phyloP scores from a whole-genome alignment of 176 grass and related monocot species.

The Aegilops longissima region DNA sequence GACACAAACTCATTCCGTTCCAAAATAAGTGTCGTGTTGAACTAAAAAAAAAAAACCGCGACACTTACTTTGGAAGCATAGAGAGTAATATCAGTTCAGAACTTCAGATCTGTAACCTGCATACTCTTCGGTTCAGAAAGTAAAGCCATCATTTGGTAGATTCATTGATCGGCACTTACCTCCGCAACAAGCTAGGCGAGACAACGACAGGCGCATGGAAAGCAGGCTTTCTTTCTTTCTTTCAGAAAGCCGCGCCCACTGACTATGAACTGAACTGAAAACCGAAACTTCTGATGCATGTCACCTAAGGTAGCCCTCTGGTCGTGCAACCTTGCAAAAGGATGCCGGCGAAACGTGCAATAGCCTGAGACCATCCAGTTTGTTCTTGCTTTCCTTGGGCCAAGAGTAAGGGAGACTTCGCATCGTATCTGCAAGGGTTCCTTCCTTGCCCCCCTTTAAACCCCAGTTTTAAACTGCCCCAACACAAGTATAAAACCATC shows the following conservation, averaged over 20 bases:
- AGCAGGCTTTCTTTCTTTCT: background rate
- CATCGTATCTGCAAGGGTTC: conserved; percentile 57
- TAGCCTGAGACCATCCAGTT: conserved; percentile 39
- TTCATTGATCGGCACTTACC: background rate
- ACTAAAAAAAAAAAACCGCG: too few relatives aligned
- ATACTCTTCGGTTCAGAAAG: background rate
- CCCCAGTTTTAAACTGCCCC: background rate
- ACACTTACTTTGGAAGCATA: too few relatives aligned
- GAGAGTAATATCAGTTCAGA: background rate
- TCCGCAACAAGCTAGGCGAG: background rate
- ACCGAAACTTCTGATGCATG: background rate
- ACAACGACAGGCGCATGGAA: background rate
- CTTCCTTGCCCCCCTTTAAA: conserved; percentile 50
- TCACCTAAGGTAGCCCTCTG: background rate
- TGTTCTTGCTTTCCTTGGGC: conserved; percentile 75
- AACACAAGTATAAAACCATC: conserved; percentile 49
- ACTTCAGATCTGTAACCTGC: background rate
- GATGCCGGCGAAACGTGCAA: background rate
- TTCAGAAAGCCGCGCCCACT: background rate
- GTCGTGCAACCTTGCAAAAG: conserved; percentile 23
- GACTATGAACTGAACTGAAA: background rate
- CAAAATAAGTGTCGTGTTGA: too few relatives aligned
- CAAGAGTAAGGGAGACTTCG: conserved; percentile 70
- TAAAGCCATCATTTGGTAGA: background rate
- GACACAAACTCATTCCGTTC: background rate